Percentiles rank a stretch among this genome's conserved stretches.
Evolutionary conservation across 768 basidiomycete genomes (phyloP).

Genomic region (Inosperma sp.): DNA sequence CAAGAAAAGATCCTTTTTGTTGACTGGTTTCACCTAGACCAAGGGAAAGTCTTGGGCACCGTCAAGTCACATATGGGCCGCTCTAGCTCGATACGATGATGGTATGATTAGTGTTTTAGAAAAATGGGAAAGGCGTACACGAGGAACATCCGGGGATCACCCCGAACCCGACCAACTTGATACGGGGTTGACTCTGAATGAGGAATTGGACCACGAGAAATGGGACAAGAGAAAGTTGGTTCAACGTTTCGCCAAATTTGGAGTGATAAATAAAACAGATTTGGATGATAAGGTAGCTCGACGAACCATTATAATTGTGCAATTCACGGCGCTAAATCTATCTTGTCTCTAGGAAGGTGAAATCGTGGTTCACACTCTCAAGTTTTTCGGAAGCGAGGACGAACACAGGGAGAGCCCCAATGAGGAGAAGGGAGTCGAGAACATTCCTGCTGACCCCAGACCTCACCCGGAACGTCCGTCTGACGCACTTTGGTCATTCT

Average conservation of each 20-base stretch:
- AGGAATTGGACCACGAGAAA: slow-evolving; percentile 46
- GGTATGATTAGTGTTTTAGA: slow-evolving; percentile 59
- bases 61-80: slow-evolving; percentile 55
- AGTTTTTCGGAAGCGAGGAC: too few relatives aligned
- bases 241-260: slow-evolving; percentile 63
- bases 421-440: too few relatives aligned
- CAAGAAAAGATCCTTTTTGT: slow-evolving; percentile 14
- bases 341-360: slow-evolving; percentile 34
- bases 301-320: slow-evolving; percentile 1
- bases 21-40: background rate
- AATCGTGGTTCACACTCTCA: slow-evolving; percentile 41
- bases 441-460: too few relatives aligned
- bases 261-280: slow-evolving; percentile 29
- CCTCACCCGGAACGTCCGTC: background rate
- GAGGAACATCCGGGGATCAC: slow-evolving; percentile 35
- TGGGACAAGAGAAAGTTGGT: slow-evolving; percentile 84
- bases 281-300: slow-evolving; percentile 32
- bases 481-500: too few relatives aligned
- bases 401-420: too few relatives aligned
- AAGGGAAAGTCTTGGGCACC: slow-evolving; percentile 21
- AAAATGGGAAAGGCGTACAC: slow-evolving; percentile 54
- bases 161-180: slow-evolving; percentile 25
- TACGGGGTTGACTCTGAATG: slow-evolving; percentile 30
- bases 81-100: slow-evolving; percentile 79
- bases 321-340: background rate